phyloP scores from a whole-genome alignment of 192 early-diverging fungal species.

The Haplosporangium gracile region DNA sequence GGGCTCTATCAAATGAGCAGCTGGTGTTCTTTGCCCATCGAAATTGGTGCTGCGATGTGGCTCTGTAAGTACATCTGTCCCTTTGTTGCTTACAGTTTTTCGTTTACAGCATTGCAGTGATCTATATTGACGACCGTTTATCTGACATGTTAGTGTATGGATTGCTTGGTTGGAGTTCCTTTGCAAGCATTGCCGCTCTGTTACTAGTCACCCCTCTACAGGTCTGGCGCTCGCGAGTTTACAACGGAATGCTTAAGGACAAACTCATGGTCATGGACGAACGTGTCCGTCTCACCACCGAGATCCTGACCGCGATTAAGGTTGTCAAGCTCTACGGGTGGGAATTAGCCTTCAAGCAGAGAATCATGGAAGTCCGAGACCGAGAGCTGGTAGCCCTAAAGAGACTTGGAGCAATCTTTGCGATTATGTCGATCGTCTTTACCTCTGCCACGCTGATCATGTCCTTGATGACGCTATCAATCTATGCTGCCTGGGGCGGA shows the following conservation, averaged over 20 bases:
- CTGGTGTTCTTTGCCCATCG: constrained; percentile 42
- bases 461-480: constrained; percentile 26
- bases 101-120: background rate
- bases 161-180: constrained; percentile 37
- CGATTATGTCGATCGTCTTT: constrained; percentile 46
- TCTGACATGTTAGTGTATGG: constrained; percentile 22
- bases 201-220: constrained; percentile 25
- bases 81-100: background rate
- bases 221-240: constrained; percentile 27
- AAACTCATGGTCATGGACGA: constrained; percentile 37
- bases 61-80: constrained; percentile 16
- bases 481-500: constrained; percentile 45
- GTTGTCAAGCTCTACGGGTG: constrained; percentile 44
- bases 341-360: constrained; percentile 32
- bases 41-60: constrained; percentile 37
- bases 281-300: constrained; percentile 32
- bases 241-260: constrained; percentile 16
- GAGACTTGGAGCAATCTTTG: constrained; percentile 21
- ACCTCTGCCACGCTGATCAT: constrained; percentile 41
- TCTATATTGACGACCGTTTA: background rate
- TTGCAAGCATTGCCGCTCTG: constrained; percentile 30
- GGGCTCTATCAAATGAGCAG: constrained; percentile 14
- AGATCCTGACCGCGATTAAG: constrained; percentile 31
- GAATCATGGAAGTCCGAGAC: constrained; percentile 17
- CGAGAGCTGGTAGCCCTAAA: constrained; percentile 28